A percentile compares a stretch with the other conserved stretches of the same genome.
Evolutionary conservation across 768 basidiomycete species (phyloP).

Genomic region (Epithele typhae): DNA sequence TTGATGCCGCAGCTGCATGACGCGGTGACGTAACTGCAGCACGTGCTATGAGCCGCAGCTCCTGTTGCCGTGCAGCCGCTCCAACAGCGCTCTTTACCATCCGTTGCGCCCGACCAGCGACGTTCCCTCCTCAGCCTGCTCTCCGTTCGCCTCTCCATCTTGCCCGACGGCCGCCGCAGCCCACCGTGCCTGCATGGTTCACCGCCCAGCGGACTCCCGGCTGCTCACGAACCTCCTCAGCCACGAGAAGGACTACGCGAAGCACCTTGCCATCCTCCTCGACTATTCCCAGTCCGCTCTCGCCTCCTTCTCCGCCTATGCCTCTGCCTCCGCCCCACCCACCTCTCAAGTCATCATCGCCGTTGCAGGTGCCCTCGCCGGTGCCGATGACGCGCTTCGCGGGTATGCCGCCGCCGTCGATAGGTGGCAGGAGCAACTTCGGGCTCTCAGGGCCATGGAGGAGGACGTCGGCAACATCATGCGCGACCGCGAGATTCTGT

Average conservation of each 20-base stretch:
- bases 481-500: conserved; percentile 81
- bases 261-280: conserved; percentile 53
- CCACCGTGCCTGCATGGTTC: conserved; percentile 46
- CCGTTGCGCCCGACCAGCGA: background rate
- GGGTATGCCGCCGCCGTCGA: conserved; percentile 59
- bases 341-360: conserved; percentile 46
- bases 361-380: conserved; percentile 54
- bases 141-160: background rate
- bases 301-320: conserved; percentile 68
- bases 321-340: conserved; percentile 57
- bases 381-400: conserved; percentile 65
- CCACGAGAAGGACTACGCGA: conserved; percentile 69
- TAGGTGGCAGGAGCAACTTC: conserved; percentile 59
- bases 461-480: conserved; percentile 68
- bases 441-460: conserved; percentile 58
- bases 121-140: background rate
- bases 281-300: conserved; percentile 57
- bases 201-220: conserved; percentile 68
- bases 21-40: too few relatives aligned
- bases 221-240: conserved; percentile 63
- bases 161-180: background rate
- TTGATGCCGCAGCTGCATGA: too few relatives aligned
- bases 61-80: too few relatives aligned
- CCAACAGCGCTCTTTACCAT: background rate
- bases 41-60: too few relatives aligned